A percentile compares a stretch with the other conserved stretches of the same genome.
These are phyloP conservation scores for Paraleonurus japonicus DNA, from an alignment of 257 asterid species.

Conservation along the genomic window DNA sequence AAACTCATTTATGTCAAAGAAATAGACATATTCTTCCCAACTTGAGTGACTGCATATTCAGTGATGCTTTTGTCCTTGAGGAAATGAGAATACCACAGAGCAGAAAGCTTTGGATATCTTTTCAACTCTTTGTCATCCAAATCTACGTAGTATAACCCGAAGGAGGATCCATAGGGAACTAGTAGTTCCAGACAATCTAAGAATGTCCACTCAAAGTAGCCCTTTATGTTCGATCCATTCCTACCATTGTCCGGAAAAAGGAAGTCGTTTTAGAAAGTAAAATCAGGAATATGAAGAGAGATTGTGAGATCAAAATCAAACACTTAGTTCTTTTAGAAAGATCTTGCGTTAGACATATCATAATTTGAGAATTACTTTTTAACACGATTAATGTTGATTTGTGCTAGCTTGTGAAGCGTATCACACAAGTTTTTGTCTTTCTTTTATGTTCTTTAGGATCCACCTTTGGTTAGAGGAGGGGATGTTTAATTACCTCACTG, in stretches of 20 bases:
- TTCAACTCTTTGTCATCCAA: slow-evolving; percentile 43
- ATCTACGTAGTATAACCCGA: slow-evolving; percentile 57
- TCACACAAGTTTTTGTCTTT: too few species aligned
- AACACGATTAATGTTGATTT: too few species aligned
- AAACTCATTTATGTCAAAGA: not conserved
- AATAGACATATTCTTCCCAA: not conserved
- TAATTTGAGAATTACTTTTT: too few species aligned
- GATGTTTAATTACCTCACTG: too few species aligned
- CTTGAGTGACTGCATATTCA: slow-evolving; percentile 13
- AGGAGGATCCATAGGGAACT: slow-evolving; percentile 33
- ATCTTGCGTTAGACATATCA: too few species aligned
- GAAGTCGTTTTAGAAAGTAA: not conserved
- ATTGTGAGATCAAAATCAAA: not conserved
- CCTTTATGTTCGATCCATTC: slow-evolving; percentile 52
- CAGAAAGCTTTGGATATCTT: slow-evolving; percentile 49
- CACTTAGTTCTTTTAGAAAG: not conserved
- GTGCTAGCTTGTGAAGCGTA: too few species aligned
- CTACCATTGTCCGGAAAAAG: slow-evolving; percentile 19
- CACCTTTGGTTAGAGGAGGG: too few species aligned
- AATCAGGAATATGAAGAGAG: not conserved
- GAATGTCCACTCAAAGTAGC: slow-evolving; percentile 63
- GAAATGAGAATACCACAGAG: slow-evolving; percentile 49
- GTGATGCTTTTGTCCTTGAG: slow-evolving; percentile 32
- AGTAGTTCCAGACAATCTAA: slow-evolving; percentile 58
- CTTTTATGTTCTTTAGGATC: too few species aligned